Base-by-base conservation (phyloP, 2,329 filamentous ascomycete species). In the Emergomyces orientalis region DNA sequence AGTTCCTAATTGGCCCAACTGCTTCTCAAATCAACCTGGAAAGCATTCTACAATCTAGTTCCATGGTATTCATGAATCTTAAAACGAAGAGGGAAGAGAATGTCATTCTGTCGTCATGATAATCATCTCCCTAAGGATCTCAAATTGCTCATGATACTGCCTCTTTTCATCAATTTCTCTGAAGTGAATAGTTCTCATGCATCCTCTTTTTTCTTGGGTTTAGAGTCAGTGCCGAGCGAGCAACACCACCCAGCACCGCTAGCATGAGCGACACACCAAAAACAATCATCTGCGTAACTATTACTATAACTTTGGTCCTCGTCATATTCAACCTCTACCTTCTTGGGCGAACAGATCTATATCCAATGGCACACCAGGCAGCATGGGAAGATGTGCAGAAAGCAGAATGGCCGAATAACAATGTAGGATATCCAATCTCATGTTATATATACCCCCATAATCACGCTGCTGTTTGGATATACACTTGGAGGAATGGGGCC, bases 361-460 rank as follows among this genome's bases (percentile, higher is more conserved):
- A 61, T 61, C 49, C 41, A 47, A 61, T 55, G 49, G 60, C 60
- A 27, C 13, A 56, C 37, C 22, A 54, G 19, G 17, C 27, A 17
- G 9, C 49, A 17, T 22, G 49, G 37, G 37, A 45, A 2, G 49
- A 54, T 32, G 60, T 17, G 17, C 6, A 30, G 37, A 32, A 34
- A 34, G 41, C 34, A 11, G 25, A n/a, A 34, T 34, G n/a, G 47
- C 14, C 19, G 9, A 11, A 52, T 59, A 67, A 77, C 52, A 75
- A 75, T 54, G 62, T 58, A 43, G 55, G 37, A 17, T 43, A n/a
- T 37, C 39, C 55, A 55, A 32, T 55, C 30, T 55, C 51, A 37
- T 57, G 2, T 45, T 47, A 4, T 41, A 6, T 41, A 25, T 19
- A 4, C 32, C n/a, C 32, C n/a, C 32, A 22, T 37, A 0, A 3